phyloP scores from a whole-genome alignment of 805 yeast genomes.

The Spencermartinsiella europaea region DNA sequence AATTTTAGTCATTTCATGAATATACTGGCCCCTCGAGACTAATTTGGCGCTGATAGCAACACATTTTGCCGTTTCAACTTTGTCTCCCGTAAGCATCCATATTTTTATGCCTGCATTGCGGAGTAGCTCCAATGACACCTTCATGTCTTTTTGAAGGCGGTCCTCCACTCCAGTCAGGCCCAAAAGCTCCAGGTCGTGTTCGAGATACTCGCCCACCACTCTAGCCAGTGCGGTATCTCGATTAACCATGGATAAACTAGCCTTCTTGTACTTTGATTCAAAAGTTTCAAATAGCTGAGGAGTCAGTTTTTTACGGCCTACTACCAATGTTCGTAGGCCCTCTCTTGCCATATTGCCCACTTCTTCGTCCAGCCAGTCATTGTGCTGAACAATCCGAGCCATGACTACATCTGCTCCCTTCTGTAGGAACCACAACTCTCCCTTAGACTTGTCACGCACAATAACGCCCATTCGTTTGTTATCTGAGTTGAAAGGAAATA shows the following conservation, averaged over 20 bases:
- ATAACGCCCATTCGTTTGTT: constrained; percentile 95
- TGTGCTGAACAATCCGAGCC: constrained; percentile 72
- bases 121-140: constrained; percentile 82
- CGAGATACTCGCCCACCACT: constrained; percentile 65
- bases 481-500: constrained; percentile 93
- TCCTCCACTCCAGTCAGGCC: constrained; percentile 99
- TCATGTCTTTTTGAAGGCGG: constrained; percentile 84
- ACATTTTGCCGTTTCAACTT: constrained; percentile 97
- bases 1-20: constrained; percentile 75
- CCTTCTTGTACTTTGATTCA: constrained; percentile 57
- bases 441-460: constrained; percentile 54
- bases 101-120: constrained; percentile 96
- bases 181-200: constrained; percentile 73
- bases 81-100: constrained; percentile 99
- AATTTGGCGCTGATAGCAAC: constrained; percentile 94
- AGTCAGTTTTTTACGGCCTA: constrained; percentile 75
- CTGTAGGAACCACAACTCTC: constrained; percentile 77
- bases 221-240: constrained; percentile 72
- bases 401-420: constrained; percentile 98
- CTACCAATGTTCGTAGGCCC: constrained; percentile 90
- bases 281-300: constrained; percentile 56
- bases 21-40: constrained; percentile 89
- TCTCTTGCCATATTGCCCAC: constrained; percentile 97
- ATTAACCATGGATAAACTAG: constrained; percentile 70
- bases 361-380: constrained; percentile 98